Evolutionary conservation across 345 rosid genomes (phyloP).

Genomic region (Excoecaria agallocha): DNA sequence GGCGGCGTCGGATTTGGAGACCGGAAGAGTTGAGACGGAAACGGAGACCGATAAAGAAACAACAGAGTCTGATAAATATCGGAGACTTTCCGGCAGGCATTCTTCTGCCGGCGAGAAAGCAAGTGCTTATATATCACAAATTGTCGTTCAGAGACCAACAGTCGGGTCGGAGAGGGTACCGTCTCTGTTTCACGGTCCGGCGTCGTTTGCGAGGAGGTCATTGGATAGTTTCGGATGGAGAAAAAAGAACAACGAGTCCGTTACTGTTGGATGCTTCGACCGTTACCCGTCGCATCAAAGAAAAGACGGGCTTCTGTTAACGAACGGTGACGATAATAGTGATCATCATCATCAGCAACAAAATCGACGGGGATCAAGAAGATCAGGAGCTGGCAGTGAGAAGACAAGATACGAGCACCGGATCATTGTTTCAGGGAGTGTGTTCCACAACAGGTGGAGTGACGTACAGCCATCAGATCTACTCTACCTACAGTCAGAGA

Average conservation of each 20-base stretch:
- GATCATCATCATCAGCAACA: background rate
- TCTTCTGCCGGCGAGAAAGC: constrained; percentile 65
- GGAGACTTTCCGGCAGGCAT: constrained; percentile 66
- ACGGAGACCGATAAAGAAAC: background rate
- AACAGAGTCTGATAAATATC: constrained; percentile 1
- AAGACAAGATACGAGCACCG: constrained; percentile 57
- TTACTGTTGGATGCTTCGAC: constrained; percentile 47
- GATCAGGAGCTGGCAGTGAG: background rate
- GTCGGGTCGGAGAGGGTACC: background rate
- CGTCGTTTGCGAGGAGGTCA: constrained; percentile 44
- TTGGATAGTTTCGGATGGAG: constrained; percentile 41
- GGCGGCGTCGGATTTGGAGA: background rate
- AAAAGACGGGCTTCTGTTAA: constrained; percentile 60
- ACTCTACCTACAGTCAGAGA: constrained; percentile 62
- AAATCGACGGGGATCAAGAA: background rate
- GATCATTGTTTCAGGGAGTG: constrained; percentile 56
- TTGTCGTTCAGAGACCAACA: background rate
- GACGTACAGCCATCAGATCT: constrained; percentile 76
- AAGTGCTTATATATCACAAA: constrained; percentile 3
- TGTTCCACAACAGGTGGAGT: constrained; percentile 59
- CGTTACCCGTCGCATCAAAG: constrained; percentile 31
- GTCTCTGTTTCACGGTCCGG: background rate
- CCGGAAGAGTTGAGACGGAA: constrained; percentile 9
- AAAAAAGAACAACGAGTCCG: constrained; percentile 27
- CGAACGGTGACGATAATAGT: background rate